phyloP scores from a whole-genome alignment of 1,139 yeast genomes.

The Meyerozyma sp. region DNA sequence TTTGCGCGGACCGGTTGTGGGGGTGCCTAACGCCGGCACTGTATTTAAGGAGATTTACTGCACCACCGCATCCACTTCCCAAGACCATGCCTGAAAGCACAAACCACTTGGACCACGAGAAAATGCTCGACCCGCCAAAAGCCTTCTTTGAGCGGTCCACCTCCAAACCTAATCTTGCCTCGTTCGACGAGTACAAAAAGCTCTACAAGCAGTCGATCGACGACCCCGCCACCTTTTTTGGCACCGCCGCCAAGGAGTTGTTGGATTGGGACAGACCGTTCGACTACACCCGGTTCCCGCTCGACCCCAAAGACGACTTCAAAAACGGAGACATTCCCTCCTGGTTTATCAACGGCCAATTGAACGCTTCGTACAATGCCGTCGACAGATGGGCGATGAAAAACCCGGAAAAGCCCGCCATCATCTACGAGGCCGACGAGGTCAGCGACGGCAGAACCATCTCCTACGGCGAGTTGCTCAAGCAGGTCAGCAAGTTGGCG shows the following conservation, averaged over 20 bases:
- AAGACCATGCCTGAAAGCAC: slow-evolving; percentile 16
- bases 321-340: slow-evolving; percentile 64
- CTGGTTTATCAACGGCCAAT: slow-evolving; percentile 74
- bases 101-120: slow-evolving; percentile 37
- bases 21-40: slow-evolving; percentile 1
- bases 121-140: slow-evolving; percentile 44
- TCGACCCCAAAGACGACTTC: slow-evolving; percentile 44
- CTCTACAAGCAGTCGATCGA: slow-evolving; percentile 65
- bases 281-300: slow-evolving; percentile 53
- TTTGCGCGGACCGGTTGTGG: background rate
- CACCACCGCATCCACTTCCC: background rate
- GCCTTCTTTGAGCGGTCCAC: slow-evolving; percentile 53
- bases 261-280: slow-evolving; percentile 65
- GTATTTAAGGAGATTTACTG: background rate
- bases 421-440: slow-evolving; percentile 78
- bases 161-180: slow-evolving; percentile 40
- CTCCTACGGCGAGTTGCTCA: slow-evolving; percentile 67
- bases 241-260: slow-evolving; percentile 50
- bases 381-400: slow-evolving; percentile 76
- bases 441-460: slow-evolving; percentile 57
- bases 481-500: slow-evolving; percentile 64
- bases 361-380: slow-evolving; percentile 73
- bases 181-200: slow-evolving; percentile 51
- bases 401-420: slow-evolving; percentile 70
- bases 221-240: slow-evolving; percentile 61